Evolutionary conservation across 768 basidiomycete species (phyloP), one percentile per base, ranked within the genome.

Genomic region (Boletus coccyginus): DNA sequence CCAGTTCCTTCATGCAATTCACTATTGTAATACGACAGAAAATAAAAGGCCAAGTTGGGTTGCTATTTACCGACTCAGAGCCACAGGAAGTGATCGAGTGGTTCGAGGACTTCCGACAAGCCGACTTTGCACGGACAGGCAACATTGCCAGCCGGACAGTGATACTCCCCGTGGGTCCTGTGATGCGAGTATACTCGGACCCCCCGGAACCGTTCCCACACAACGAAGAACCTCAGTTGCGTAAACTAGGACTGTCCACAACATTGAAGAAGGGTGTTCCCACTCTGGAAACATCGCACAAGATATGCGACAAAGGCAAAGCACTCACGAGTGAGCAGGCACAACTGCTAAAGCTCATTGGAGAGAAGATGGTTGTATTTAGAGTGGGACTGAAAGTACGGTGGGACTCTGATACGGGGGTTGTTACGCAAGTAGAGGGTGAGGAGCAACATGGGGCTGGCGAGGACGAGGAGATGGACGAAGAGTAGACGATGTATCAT

Each of bases 171-270:
- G 82, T 74, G 56, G 95, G 95, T 36, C 92, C 96, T 21, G 84
- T 98, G 52, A 82, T 94, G 86, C 82, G 84, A 59, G 81, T 80
- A 42, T 80, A 89, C 68, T 87, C 89, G 3, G 87, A 90, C 59
- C 90, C 88, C 0, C 83, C 88, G 39, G 88, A 94, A 62, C 89
- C 92, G 3, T 95, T 98, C 73, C 94, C 97, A 38, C 94, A 98
- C 72, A 94, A 94, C 65, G 94, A 98, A 76, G 97, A 99, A 59
- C 94, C 95, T 21, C 96, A 98, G 69, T 79, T 99, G 50, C 86
- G 97, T 53, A 92, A 91, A 71, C 82, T 98, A 36, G 97, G 97
- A 9, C 75, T 99, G 33, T 78, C 84, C 49, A 98, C 95, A 17
- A 82, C 78, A 32, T 82, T 99, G 80, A 83, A 88, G 55, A 84